A percentile compares a stretch with the other conserved stretches of the same genome.
phyloP scores from a whole-genome alignment of 139 green algal species.

The Tetratostichococcus sp. region DNA sequence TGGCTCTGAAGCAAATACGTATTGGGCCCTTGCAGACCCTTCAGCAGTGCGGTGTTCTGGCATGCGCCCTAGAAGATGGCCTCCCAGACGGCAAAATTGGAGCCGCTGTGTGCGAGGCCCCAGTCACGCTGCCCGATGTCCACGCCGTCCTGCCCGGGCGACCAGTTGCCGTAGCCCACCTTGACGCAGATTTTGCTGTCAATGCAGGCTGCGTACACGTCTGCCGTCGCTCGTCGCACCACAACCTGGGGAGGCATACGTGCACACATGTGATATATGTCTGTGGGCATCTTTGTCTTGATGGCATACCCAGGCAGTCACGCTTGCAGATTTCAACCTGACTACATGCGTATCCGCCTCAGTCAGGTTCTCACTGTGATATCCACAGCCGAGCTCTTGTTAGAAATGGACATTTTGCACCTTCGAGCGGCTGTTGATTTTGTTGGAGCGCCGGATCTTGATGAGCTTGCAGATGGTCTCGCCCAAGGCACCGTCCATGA shows the following conservation, averaged over 20 bases:
- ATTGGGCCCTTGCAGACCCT: too few relatives aligned
- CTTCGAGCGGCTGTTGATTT: constrained; percentile 66
- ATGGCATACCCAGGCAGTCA: too few relatives aligned
- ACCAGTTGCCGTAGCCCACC: constrained; percentile 67
- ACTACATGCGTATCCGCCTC: too few relatives aligned
- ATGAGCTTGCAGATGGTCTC: constrained; percentile 75
- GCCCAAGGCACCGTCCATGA: constrained; percentile 40
- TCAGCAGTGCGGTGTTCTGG: too few relatives aligned
- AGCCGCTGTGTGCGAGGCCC: constrained; percentile 51
- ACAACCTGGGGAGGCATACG: constrained; percentile 39
- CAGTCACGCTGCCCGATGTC: constrained; percentile 59
- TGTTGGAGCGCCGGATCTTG: constrained; percentile 56
- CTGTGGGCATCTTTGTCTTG: too few relatives aligned
- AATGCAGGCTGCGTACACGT: constrained; percentile 79
- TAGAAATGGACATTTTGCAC: too few relatives aligned
- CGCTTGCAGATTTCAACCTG: too few relatives aligned
- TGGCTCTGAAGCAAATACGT: too few relatives aligned
- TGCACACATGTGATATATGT: too few relatives aligned
- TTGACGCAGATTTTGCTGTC: constrained; percentile 81
- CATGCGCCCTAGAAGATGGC: too few relatives aligned
- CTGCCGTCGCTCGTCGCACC: constrained; percentile 52
- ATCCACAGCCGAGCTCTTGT: too few relatives aligned
- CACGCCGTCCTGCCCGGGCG: constrained; percentile 53
- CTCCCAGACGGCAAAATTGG: constrained; percentile 82
- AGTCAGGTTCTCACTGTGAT: too few relatives aligned